Conservation (phyloP, 139 green algal species). For the Micromonas pusilla region DNA sequence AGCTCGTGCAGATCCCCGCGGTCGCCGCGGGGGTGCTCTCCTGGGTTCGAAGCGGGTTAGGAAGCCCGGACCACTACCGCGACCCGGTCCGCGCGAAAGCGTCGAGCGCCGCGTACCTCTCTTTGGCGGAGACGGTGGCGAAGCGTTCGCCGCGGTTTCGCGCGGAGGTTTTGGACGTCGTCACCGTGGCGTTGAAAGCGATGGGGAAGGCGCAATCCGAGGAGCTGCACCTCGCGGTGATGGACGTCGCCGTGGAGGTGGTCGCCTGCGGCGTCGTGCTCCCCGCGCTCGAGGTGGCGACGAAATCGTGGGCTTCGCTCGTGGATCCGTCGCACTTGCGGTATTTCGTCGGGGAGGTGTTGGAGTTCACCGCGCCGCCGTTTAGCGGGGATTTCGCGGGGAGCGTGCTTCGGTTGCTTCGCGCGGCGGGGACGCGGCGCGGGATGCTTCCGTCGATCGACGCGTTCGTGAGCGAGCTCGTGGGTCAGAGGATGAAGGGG, state of each 20-base stretch:
- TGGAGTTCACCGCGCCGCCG: constrained; percentile 8
- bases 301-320: background rate
- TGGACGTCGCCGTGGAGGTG: background rate
- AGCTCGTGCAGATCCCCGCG: background rate
- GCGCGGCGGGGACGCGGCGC: background rate
- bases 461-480: background rate
- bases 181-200: background rate
- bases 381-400: constrained; percentile 3
- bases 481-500: background rate
- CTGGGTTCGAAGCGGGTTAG: background rate
- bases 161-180: background rate
- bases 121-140: background rate
- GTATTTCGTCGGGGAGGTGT: background rate
- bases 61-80: background rate
- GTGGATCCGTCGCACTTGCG: background rate
- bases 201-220: background rate
- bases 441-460: background rate
- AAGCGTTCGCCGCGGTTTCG: background rate
- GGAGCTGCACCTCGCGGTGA: background rate
- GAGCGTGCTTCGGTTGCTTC: background rate
- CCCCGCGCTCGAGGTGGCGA: background rate
- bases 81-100: background rate
- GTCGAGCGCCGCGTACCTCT: background rate
- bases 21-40: background rate
- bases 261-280: background rate